Evolutionary conservation across 2,329 filamentous ascomycete genomes (phyloP).

Genomic region (Venturia effusa): DNA sequence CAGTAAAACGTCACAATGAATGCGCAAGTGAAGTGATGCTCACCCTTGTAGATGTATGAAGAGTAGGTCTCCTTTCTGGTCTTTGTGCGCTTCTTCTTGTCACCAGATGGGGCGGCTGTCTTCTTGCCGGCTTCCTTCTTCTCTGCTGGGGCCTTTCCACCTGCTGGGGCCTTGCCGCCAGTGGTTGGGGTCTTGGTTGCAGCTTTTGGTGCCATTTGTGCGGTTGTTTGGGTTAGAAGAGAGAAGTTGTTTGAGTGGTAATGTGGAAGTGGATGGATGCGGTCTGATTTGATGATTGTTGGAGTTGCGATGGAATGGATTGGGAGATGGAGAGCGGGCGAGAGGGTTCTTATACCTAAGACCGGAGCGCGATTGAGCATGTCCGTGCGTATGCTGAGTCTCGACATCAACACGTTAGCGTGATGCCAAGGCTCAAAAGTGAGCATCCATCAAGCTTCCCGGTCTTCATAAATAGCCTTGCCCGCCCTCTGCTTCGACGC

Average conservation of each 20-base stretch:
- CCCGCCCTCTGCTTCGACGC: conserved; percentile 11
- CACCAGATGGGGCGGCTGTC: conserved; percentile 80
- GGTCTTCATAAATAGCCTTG: background rate
- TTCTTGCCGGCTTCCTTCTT: conserved; percentile 99
- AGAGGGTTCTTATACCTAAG: conserved; percentile 1
- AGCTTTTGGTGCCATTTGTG: conserved; percentile 89
- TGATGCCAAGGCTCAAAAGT: background rate
- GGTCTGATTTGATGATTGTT: conserved; percentile 17
- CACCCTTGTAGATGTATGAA: conserved; percentile 99
- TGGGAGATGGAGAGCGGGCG: conserved; percentile 25
- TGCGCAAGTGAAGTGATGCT: conserved; percentile 24
- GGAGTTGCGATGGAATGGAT: conserved; percentile 18
- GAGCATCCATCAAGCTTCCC: background rate
- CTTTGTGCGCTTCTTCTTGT: conserved; percentile 99
- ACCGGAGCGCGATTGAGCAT: background rate
- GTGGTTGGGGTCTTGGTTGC: conserved; percentile 95
- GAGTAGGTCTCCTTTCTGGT: conserved; percentile 99
- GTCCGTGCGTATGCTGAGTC: conserved; percentile 1
- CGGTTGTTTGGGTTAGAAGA: conserved; percentile 19
- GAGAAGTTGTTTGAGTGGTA: conserved; percentile 21
- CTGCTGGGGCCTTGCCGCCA: conserved; percentile 82
- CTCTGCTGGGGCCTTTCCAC: conserved; percentile 68
- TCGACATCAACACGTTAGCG: conserved; percentile 2
- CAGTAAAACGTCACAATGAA: conserved; percentile 8
- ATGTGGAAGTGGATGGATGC: conserved; percentile 18